These are phyloP conservation scores for Cornus controversa DNA, from an alignment of 148 eudicot species.

Conservation along the genomic window DNA sequence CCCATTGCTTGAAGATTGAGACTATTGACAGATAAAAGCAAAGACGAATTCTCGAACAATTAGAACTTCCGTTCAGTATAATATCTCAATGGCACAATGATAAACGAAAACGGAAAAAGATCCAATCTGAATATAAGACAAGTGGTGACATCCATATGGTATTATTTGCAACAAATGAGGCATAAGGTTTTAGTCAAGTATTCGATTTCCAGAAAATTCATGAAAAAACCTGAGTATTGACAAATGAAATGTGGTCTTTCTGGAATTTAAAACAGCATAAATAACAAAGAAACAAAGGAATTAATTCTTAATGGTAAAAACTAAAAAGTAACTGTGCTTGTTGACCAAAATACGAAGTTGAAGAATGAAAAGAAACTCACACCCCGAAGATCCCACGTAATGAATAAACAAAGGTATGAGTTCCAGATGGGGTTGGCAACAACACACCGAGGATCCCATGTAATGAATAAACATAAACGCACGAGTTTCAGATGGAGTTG, in stretches of 20 bases:
- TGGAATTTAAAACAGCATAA: constrained; percentile 8
- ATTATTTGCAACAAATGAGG: not conserved
- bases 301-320: not conserved
- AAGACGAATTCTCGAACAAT: not conserved
- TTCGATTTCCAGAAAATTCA: not conserved
- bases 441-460: not conserved
- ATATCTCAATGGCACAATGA: not conserved
- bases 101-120: too few relatives aligned
- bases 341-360: not conserved
- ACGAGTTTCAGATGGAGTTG: not conserved
- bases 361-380: not conserved
- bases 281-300: not conserved
- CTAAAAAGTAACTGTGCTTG: not conserved
- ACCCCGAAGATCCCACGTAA: not conserved
- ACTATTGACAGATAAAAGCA: constrained; percentile 11
- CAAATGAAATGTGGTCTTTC: not conserved
- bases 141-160: constrained; percentile 4
- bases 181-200: not conserved
- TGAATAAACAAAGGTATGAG: too few relatives aligned
- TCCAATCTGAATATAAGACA: not conserved
- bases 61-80: not conserved
- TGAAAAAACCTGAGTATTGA: not conserved
- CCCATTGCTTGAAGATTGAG: constrained; percentile 16
- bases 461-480: not conserved
- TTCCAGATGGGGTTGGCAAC: too few relatives aligned